phyloP scores from a whole-genome alignment of 1,139 yeast species.

The Kodamaea ohmeri region DNA sequence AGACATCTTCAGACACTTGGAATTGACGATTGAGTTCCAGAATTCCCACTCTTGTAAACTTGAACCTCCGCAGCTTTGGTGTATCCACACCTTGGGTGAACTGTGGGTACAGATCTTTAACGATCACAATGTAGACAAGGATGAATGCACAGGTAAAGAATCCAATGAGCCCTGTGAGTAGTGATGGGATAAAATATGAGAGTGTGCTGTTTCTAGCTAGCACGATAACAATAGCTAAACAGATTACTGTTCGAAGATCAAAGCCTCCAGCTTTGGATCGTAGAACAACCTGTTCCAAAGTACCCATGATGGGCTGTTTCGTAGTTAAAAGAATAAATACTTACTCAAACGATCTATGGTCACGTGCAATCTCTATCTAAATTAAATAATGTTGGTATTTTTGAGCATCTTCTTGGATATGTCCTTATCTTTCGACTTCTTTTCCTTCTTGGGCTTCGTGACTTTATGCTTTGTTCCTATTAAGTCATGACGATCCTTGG shows the following conservation, averaged over 20 bases:
- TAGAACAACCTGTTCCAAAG: not conserved
- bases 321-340: not conserved
- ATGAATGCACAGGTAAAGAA: constrained; percentile 4
- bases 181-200: not conserved
- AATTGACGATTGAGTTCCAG: constrained; percentile 10
- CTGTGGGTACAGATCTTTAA: constrained; percentile 6
- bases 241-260: not conserved
- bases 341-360: not conserved
- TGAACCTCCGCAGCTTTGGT: constrained; percentile 10
- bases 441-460: not conserved
- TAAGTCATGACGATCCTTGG: constrained; percentile 18
- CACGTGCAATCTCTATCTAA: constrained; percentile 1
- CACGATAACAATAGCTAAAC: not conserved
- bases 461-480: constrained; percentile 1
- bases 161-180: constrained; percentile 7
- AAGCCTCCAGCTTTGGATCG: not conserved
- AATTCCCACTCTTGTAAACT: constrained; percentile 12
- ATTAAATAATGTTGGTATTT: not conserved
- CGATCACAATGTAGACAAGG: constrained; percentile 7
- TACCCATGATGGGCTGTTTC: not conserved
- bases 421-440: not conserved
- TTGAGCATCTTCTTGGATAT: not conserved
- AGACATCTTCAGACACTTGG: constrained; percentile 5
- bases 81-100: not conserved
- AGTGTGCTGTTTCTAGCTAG: too few relatives aligned